Base-by-base conservation (phyloP, 164 flowering plant species). In the Chloranthus sessilifolius region DNA sequence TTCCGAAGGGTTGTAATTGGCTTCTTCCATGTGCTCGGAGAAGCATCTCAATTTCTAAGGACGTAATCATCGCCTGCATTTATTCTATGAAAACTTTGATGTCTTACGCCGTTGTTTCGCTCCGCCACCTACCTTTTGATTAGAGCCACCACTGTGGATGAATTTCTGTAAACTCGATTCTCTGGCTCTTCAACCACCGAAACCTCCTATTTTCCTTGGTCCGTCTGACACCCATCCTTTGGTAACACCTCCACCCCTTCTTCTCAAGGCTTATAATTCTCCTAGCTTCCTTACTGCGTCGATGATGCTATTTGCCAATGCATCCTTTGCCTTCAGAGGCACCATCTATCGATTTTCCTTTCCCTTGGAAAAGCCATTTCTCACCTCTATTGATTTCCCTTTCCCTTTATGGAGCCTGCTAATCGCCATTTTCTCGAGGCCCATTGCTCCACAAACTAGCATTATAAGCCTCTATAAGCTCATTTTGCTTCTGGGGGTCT, bases 11-110 rank as follows among this genome's bases (percentile, higher is more conserved):
- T 58, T 52, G 25, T 54, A 45, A 37, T 47, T 53, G 2, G 58
- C 34, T 7, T 45, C 66, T 9, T 62, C 69, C 17, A 48, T 66
- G 1, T 57, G 73, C 44, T 70, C 81, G 69, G 60, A 43, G 50
- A 66, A 9, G 46, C 20, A 67, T 81, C 80, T 20, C 17, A 10
- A 3, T 43, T 43, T 35, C 51, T 15, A 21, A 40, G 53, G 30
- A n/a, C n/a, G n/a, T n/a, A n/a, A 8, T 71, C 79, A 63, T 87
- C 88, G 39, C 98, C 95, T 1, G 85, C 66, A 27, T 90, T 80
- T 1, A 55, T 72, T 60, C 91, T 74, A 16, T 61, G 89, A n/a
- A 46, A 85, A 85, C 56, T 91, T 91, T 7, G 92, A 71, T 1
- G 80, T 76, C 60, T 85, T 91, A 75, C 79, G 78, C 55, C 59